Evolutionary conservation across 164 flowering plant genomes (phyloP).

Genomic region (Paratinospora sagittata): DNA sequence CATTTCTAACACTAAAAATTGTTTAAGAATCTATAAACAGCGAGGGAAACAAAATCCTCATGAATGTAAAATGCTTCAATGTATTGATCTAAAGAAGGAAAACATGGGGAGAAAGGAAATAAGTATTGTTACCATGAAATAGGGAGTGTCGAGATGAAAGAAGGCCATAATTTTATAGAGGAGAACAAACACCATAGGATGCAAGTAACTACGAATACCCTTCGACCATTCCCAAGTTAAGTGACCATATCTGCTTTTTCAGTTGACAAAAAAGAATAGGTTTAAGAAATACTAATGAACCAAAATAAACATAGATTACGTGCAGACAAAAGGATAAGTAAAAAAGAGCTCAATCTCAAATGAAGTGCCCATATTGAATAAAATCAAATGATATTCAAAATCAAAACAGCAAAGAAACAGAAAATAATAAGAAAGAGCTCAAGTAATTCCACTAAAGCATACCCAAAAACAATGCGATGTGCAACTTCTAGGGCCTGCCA

Average conservation of each 20-base stretch:
- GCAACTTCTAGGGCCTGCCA: slow-evolving; percentile 98
- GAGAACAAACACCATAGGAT: slow-evolving; percentile 73
- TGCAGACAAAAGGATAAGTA: neutral
- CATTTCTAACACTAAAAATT: neutral
- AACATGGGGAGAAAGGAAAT: neutral
- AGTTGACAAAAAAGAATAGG: neutral
- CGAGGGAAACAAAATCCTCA: neutral
- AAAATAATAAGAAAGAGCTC: neutral
- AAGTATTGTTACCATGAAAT: slow-evolving; percentile 64
- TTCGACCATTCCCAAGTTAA: slow-evolving; percentile 97
- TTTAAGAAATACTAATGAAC: neutral
- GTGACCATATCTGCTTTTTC: slow-evolving; percentile 68
- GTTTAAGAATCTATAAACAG: neutral
- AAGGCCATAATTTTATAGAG: slow-evolving; percentile 69
- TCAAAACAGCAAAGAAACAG: neutral
- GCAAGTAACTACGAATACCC: slow-evolving; percentile 88
- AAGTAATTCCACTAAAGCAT: slow-evolving; percentile 5
- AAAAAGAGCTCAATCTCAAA: neutral
- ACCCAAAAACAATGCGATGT: slow-evolving; percentile 78
- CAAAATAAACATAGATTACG: neutral
- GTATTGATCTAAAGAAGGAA: neutral
- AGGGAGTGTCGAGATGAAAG: slow-evolving; percentile 63
- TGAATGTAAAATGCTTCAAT: neutral
- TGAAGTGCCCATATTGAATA: neutral
- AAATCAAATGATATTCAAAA: neutral